Conservation (phyloP, 495 filamentous ascomycete genomes). For the Daldinia childiae region DNA sequence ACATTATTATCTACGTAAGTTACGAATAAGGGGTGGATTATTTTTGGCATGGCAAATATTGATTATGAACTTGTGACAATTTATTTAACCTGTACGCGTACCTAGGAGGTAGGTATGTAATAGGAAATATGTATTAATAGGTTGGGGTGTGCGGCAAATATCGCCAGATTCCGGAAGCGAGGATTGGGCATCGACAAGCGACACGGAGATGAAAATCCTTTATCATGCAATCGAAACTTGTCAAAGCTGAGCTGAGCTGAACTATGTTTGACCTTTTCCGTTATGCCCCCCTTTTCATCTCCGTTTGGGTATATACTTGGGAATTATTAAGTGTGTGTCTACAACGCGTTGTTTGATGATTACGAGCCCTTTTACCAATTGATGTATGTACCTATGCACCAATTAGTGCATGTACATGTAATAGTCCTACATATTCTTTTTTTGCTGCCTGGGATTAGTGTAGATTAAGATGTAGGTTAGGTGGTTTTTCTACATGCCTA, state of each 20-base stretch:
- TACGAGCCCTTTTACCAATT: conserved; percentile 2
- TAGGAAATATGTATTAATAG: conserved; percentile 17
- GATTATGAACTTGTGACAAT: conserved; percentile 11
- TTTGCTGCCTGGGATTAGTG: too few species aligned
- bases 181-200: conserved; percentile 42
- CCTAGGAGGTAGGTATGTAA: too few species aligned
- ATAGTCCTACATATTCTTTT: background rate
- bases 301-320: background rate
- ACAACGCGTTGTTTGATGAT: background rate
- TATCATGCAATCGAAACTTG: conserved; percentile 28
- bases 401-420: background rate
- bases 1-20: background rate
- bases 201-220: conserved; percentile 42
- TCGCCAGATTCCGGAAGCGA: conserved; percentile 36
- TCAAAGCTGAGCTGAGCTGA: conserved; percentile 37
- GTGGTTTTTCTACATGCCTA: background rate
- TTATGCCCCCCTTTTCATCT: background rate
- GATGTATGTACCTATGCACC: background rate
- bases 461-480: too few species aligned
- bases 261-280: conserved; percentile 51
- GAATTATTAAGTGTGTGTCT: conserved; percentile 1
- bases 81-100: conserved; percentile 4
- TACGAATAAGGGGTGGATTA: background rate
- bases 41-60: background rate
- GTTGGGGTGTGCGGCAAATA: conserved; percentile 26